Evolutionary conservation across 257 asterid species (phyloP).

Genomic region (Fraxinus americana): DNA sequence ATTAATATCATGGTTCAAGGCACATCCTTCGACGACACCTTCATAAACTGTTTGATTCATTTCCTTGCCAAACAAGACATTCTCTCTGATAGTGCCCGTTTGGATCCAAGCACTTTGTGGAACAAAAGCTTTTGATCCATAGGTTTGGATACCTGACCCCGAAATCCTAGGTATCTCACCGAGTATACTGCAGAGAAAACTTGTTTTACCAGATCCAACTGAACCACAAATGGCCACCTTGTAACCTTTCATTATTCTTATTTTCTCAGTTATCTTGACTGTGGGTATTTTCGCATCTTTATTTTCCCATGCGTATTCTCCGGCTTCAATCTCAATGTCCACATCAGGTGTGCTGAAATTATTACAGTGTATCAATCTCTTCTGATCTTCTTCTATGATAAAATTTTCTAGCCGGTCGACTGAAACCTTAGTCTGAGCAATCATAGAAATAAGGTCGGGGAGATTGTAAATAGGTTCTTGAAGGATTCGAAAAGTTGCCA

Average conservation of each 20-base stretch:
- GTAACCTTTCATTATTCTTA: slow-evolving; percentile 56
- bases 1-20: slow-evolving; percentile 63
- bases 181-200: slow-evolving; percentile 65
- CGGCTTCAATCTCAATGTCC: slow-evolving; percentile 65
- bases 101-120: slow-evolving; percentile 94
- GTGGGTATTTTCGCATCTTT: slow-evolving; percentile 47
- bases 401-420: slow-evolving; percentile 62
- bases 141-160: slow-evolving; percentile 57
- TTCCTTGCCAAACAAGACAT: slow-evolving; percentile 78
- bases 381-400: slow-evolving; percentile 56
- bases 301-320: slow-evolving; percentile 71
- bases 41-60: slow-evolving; percentile 57
- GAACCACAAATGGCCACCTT: slow-evolving; percentile 83
- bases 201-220: slow-evolving; percentile 86
- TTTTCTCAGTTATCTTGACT: slow-evolving; percentile 44
- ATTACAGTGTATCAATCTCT: slow-evolving; percentile 30
- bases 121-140: slow-evolving; percentile 76
- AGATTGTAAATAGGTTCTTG: slow-evolving; percentile 91
- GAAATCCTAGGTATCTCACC: slow-evolving; percentile 73
- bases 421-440: slow-evolving; percentile 82
- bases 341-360: slow-evolving; percentile 34
- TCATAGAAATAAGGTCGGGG: slow-evolving; percentile 78
- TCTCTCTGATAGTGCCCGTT: slow-evolving; percentile 74
- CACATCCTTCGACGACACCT: slow-evolving; percentile 70
- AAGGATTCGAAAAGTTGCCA: slow-evolving; percentile 83